Evolutionary conservation across 768 basidiomycete species (phyloP).

Genomic region (Suillus luteus): DNA sequence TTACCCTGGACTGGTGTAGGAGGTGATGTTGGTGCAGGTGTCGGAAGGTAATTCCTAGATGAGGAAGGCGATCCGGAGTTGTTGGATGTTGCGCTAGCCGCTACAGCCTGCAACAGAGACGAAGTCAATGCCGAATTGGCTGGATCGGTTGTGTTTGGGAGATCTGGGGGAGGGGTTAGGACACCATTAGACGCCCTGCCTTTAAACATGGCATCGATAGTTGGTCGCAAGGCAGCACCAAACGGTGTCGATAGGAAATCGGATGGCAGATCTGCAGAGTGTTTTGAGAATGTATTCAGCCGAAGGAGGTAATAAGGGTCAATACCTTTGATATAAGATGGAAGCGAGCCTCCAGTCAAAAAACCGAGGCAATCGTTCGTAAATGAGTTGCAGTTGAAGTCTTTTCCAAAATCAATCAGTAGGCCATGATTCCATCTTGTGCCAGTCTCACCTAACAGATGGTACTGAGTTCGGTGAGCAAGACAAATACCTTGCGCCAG

Average conservation of each 20-base stretch:
- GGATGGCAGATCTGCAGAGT: constrained; percentile 61
- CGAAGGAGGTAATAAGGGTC: neutral
- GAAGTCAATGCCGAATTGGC: constrained; percentile 53
- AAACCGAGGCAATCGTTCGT: constrained; percentile 88
- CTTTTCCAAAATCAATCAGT: constrained; percentile 37
- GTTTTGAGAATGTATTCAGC: neutral
- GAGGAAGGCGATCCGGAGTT: constrained; percentile 14
- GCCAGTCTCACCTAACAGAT: constrained; percentile 64
- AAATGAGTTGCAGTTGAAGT: constrained; percentile 96
- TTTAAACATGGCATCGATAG: constrained; percentile 88
- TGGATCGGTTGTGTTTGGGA: constrained; percentile 33
- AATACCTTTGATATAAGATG: constrained; percentile 76
- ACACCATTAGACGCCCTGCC: constrained; percentile 37
- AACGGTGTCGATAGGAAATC: constrained; percentile 91
- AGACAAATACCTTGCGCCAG: constrained; percentile 1
- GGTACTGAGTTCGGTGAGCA: constrained; percentile 56
- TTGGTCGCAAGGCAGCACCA: constrained; percentile 82
- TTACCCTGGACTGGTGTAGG: constrained; percentile 40
- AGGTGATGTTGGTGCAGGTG: constrained; percentile 23
- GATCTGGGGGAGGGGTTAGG: constrained; percentile 33
- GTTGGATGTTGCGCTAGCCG: constrained; percentile 46
- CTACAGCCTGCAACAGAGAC: constrained; percentile 58
- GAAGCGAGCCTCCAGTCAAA: constrained; percentile 81
- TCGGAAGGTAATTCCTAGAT: constrained; percentile 20
- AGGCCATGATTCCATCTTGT: too few relatives aligned